Conservation (phyloP, 495 filamentous ascomycete species). For the Trichocladium antarcticum region DNA sequence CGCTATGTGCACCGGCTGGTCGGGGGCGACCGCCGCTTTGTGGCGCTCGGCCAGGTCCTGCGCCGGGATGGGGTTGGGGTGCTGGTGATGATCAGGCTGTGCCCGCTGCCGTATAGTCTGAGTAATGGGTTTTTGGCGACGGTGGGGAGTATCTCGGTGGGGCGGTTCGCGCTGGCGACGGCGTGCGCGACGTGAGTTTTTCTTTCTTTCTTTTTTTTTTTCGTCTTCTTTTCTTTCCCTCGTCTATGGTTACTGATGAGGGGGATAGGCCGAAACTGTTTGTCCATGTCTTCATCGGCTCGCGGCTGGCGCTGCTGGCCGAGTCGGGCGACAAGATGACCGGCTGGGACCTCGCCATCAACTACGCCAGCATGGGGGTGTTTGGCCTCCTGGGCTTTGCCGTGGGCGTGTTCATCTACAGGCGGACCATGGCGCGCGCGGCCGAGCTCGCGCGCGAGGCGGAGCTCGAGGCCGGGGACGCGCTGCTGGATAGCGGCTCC, state of each 20-base stretch:
- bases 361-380: constrained; percentile 65
- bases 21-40: constrained; percentile 63
- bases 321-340: constrained; percentile 52
- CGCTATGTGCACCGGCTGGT: constrained; percentile 69
- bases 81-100: constrained; percentile 84
- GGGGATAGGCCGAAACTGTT: constrained; percentile 60
- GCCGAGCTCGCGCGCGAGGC: constrained; percentile 78
- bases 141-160: constrained; percentile 71
- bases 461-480: constrained; percentile 30
- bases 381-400: constrained; percentile 58
- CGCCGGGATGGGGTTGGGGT: constrained; percentile 80
- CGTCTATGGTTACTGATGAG: not conserved
- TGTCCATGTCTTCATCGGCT: constrained; percentile 88
- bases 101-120: constrained; percentile 87
- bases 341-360: constrained; percentile 55
- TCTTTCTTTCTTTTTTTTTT: not conserved
- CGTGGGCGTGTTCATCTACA: constrained; percentile 80
- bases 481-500: constrained; percentile 10
- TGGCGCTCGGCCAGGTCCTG: constrained; percentile 49
- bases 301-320: constrained; percentile 59
- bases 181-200: constrained; percentile 41
- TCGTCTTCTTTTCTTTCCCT: not conserved
- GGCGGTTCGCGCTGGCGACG: constrained; percentile 70
- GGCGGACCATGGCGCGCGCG: constrained; percentile 70
- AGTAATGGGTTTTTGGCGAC: constrained; percentile 92